These are phyloP conservation scores for Magnusiomyces suaveolens DNA, from an alignment of 1,139 yeast species.

Conservation along the genomic window DNA sequence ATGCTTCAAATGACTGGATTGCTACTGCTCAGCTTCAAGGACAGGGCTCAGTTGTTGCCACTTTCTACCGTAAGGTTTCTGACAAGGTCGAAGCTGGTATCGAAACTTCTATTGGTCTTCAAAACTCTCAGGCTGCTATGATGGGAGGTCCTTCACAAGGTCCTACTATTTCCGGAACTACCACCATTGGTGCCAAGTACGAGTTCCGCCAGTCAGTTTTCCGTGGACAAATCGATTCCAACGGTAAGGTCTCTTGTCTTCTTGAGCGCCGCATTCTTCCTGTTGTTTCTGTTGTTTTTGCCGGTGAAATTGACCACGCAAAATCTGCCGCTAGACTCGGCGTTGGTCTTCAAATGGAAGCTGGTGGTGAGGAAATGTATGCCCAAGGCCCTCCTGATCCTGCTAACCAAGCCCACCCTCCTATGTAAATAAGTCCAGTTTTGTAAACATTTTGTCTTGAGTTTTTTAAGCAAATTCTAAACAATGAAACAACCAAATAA, in stretches of 20 bases:
- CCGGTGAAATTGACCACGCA: slow-evolving; percentile 89
- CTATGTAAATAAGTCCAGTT: slow-evolving; percentile 25
- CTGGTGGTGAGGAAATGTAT: slow-evolving; percentile 78
- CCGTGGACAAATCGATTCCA: slow-evolving; percentile 89
- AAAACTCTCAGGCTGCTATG: slow-evolving; percentile 53
- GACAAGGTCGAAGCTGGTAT: slow-evolving; percentile 95
- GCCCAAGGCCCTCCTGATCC: slow-evolving; percentile 28
- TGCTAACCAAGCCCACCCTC: slow-evolving; percentile 27
- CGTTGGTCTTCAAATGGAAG: slow-evolving; percentile 91
- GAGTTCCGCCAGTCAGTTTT: slow-evolving; percentile 94
- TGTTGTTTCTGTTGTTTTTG: slow-evolving; percentile 76
- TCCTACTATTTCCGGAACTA: slow-evolving; percentile 79
- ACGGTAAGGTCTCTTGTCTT: slow-evolving; percentile 84
- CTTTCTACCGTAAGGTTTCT: slow-evolving; percentile 89
- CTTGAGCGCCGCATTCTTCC: slow-evolving; percentile 92
- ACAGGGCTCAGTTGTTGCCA: slow-evolving; percentile 78
- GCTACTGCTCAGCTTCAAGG: slow-evolving; percentile 92
- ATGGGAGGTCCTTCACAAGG: slow-evolving; percentile 58
- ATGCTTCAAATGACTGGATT: slow-evolving; percentile 80
- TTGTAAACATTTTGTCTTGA: neutral
- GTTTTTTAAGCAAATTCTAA: neutral
- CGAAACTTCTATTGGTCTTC: slow-evolving; percentile 75
- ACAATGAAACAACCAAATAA: no score
- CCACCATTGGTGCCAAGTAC: slow-evolving; percentile 94
- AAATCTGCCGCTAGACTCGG: slow-evolving; percentile 81